Conservation (phyloP, 2,329 filamentous ascomycete genomes). For the Colletotrichum plurivorum region DNA sequence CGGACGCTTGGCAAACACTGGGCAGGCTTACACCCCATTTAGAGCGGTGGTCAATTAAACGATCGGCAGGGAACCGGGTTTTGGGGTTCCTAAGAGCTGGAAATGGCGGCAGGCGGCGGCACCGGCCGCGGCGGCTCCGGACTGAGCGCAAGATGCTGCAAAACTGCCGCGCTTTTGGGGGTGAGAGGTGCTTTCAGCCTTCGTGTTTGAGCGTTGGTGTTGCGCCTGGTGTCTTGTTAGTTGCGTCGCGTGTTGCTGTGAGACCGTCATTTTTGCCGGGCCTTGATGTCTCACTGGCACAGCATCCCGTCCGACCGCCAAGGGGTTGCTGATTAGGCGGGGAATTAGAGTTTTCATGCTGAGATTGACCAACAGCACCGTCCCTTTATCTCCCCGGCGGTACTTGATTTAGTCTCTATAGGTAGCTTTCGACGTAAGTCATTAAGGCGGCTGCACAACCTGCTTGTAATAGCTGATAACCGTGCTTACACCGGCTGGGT, state of each 20-base stretch:
- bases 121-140: not conserved
- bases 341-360: not conserved
- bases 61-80: constrained; percentile 20
- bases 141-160: not conserved
- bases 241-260: not conserved
- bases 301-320: not conserved
- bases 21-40: not conserved
- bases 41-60: not conserved
- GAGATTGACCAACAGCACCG: not conserved
- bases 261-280: not conserved
- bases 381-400: too few relatives aligned
- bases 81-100: constrained; percentile 3
- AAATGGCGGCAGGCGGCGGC: not conserved
- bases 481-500: too few relatives aligned
- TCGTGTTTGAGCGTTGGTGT: not conserved
- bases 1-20: constrained; percentile 6
- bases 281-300: not conserved
- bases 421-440: too few relatives aligned
- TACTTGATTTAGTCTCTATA: too few relatives aligned
- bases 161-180: not conserved
- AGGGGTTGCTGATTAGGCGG: not conserved
- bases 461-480: too few relatives aligned
- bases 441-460: too few relatives aligned
- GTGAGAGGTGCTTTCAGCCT: not conserved
- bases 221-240: not conserved